Percentiles rank a stretch among this genome's conserved stretches.
phyloP scores from a whole-genome alignment of 2,329 filamentous ascomycete species.

The Elsinoe australis region DNA sequence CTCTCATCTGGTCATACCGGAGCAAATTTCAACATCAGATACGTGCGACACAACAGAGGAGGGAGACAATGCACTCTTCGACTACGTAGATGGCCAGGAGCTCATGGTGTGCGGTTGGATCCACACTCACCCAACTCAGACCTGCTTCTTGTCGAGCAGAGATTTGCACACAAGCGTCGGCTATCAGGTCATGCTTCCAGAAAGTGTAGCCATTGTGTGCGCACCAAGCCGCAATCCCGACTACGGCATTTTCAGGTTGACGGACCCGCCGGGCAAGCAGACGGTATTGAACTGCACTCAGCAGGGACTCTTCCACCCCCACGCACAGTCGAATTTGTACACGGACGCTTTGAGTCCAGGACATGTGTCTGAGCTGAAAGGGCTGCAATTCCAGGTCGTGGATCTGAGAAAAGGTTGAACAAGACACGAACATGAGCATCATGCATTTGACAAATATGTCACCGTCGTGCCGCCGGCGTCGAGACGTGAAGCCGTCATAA shows the following conservation, averaged over 20 bases:
- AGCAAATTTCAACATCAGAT: slow-evolving; percentile 82
- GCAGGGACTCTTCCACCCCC: slow-evolving; percentile 76
- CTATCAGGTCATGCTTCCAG: slow-evolving; percentile 92
- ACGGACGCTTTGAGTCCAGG: slow-evolving; percentile 58
- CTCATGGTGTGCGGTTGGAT: slow-evolving; percentile 92
- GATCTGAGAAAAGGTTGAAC: slow-evolving; percentile 45
- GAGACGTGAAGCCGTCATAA: not conserved
- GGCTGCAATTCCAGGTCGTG: slow-evolving; percentile 55
- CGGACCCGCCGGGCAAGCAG: slow-evolving; percentile 81
- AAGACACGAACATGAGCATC: not conserved
- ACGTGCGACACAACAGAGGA: slow-evolving; percentile 94
- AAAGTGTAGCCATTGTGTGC: slow-evolving; percentile 95
- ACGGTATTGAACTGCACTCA: slow-evolving; percentile 74
- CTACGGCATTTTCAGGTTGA: slow-evolving; percentile 89
- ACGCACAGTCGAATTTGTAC: slow-evolving; percentile 64
- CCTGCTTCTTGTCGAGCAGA: slow-evolving; percentile 93
- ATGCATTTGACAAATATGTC: slow-evolving; percentile 11
- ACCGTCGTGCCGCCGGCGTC: slow-evolving; percentile 5
- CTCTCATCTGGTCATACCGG: slow-evolving; percentile 77
- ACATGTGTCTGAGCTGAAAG: slow-evolving; percentile 52
- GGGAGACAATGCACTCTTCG: slow-evolving; percentile 60
- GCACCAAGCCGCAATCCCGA: slow-evolving; percentile 71
- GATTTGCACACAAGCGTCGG: slow-evolving; percentile 90
- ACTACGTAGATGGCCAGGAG: slow-evolving; percentile 79
- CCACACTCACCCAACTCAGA: slow-evolving; percentile 92